Base-by-base conservation (phyloP, 1,284 basidiomycete species). In the Cutaneotrichosporon spelunceum region DNA sequence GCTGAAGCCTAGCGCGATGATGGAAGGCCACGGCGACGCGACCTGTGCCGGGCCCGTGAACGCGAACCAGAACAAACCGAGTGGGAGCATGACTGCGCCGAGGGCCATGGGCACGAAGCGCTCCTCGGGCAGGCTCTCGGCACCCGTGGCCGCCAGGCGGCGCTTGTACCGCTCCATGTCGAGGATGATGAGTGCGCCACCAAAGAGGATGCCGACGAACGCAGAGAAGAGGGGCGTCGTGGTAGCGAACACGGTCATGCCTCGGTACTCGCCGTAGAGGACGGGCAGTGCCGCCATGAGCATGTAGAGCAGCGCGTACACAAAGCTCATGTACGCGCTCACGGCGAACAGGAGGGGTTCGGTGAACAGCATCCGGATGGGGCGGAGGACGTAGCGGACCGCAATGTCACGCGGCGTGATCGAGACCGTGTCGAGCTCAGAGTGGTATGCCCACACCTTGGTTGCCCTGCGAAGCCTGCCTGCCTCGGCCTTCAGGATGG, bases 291-390 rank as follows among this genome's bases (percentile, higher is more conserved):
- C 67, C 9, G 65, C 56, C 65, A 67, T 67, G 53, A 68, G 65
- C 63, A 68, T 68, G 65, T 68, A 68, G 23, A 68, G 65, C 24
- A 68, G 65, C 9, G 61, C 59, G 54, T 68, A 68, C 23, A 67
- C 67, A 14, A 68, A 68, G 29, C 58, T 57, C 65, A 68, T 68
- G 64, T 67, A 68, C 44, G 65, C 49, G 19, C 62, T 65, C 53
- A 67, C 56, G 21, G 65, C 67, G 44, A 65, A 54, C 8, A 68
- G 67, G 57, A 68, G 63, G 16, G 67, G 67, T 59, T 68, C 67
- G 53, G 61, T 65, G 53, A 62, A 21, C 16, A 68, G 62, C 67
- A 68, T 68, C 16, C 47, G 54, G 10, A 68, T 21, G 0, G 67
- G 67, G 27, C 67, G 63, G 11, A 68, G 60, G 58, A 66, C 44